These are phyloP conservation scores for Mrakia hoshinonis DNA, from an alignment of 768 basidiomycete genomes.

Conservation along the genomic window DNA sequence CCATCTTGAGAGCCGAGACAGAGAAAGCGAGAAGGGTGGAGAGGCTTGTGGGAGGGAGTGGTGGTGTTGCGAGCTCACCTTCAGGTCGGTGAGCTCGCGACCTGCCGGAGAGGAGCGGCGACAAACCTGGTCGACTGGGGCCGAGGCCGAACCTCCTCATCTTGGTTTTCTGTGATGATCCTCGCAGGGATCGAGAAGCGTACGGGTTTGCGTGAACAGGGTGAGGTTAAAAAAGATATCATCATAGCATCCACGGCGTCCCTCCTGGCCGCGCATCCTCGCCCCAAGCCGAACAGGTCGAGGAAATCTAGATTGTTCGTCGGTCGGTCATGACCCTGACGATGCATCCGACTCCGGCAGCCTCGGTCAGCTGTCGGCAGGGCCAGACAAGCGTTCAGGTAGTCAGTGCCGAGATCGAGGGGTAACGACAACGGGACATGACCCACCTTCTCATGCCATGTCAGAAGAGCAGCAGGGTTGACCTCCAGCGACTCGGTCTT, in stretches of 20 bases:
- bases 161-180: too few relatives aligned
- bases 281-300: neutral
- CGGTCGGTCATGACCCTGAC: conserved; percentile 74
- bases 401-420: neutral
- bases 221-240: too few relatives aligned
- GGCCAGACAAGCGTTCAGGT: neutral
- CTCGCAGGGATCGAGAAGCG: too few relatives aligned
- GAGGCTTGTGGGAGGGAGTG: too few relatives aligned
- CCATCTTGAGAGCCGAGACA: too few relatives aligned
- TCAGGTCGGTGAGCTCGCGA: too few relatives aligned
- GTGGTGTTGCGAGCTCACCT: too few relatives aligned
- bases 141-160: neutral
- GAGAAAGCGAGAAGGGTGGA: too few relatives aligned
- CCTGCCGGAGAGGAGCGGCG: too few relatives aligned
- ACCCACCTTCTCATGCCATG: conserved; percentile 93
- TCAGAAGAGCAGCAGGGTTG: conserved; percentile 60
- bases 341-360: conserved; percentile 89
- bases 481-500: conserved; percentile 53
- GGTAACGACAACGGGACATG: neutral
- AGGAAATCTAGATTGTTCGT: conserved; percentile 50
- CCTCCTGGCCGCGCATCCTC: neutral
- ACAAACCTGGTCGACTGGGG: too few relatives aligned
- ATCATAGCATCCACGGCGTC: neutral
- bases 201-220: too few relatives aligned
- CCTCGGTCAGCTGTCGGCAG: conserved; percentile 66